Evolutionary conservation across 78 protist genomes (phyloP).

Genomic region (Parvularia atlantis): DNA sequence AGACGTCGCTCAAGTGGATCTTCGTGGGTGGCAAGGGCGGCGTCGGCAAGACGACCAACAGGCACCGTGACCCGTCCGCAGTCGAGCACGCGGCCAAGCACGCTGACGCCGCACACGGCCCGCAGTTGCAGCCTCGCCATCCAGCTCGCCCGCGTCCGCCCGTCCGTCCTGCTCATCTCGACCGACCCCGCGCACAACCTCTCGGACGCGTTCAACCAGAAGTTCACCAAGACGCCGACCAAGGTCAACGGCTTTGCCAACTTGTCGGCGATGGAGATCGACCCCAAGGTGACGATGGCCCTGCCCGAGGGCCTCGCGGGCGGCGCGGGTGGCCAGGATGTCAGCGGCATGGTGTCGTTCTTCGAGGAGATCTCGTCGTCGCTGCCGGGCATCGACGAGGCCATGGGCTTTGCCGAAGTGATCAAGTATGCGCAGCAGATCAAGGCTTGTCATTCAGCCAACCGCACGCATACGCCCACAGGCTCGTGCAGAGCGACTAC

Average conservation of each 20-base stretch:
- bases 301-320: not conserved
- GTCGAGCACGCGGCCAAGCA: too few relatives aligned
- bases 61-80: conserved; percentile 50
- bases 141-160: conserved; percentile 20
- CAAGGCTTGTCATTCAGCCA: not conserved
- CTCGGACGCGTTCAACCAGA: conserved; percentile 85
- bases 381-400: conserved; percentile 95
- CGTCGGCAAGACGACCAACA: conserved; percentile 84
- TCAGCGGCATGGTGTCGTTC: not conserved
- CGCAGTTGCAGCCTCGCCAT: conserved; percentile 22
- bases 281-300: not conserved
- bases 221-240: conserved; percentile 71
- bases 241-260: conserved; percentile 64
- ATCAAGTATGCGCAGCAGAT: conserved; percentile 59
- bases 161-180: conserved; percentile 77
- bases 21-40: conserved; percentile 99
- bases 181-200: conserved; percentile 98
- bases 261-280: conserved; percentile 73
- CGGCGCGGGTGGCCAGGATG: not conserved
- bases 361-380: conserved; percentile 38
- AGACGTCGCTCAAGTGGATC: conserved; percentile 68
- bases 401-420: conserved; percentile 79
- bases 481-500: conserved; percentile 61
- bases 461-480: too few relatives aligned
- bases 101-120: too few relatives aligned